Base-by-base conservation (phyloP, 768 basidiomycete genomes). In the Suillus subaureus region DNA sequence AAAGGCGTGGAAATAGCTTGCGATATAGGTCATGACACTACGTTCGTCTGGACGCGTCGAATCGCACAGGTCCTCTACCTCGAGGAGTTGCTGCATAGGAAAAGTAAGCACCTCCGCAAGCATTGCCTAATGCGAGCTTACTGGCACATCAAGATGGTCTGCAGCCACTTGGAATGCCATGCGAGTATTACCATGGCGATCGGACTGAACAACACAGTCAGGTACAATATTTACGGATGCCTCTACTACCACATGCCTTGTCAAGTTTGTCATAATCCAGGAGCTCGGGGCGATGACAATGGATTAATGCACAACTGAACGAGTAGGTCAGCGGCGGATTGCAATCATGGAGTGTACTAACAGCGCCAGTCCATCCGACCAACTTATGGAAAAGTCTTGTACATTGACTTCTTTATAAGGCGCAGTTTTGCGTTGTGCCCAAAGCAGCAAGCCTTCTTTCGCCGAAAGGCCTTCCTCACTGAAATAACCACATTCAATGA, bases 391-490 rank as follows among this genome's bases (percentile, higher is more conserved):
- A 75, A 99, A 99, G 73, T 99, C 94, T 79, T 94, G 89, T 18
- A 99, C 94, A 65, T 98, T 80, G 15, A 99, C 96, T 72, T 97
- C 94, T 68, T 86, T 87, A 79, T 99, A 99, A 0, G 89, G 88
- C 40, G 85, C 88, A 0, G 97, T 99, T 79, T 97, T 97, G 63
- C 97, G 89, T 74, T 99, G 97, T 81, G 96, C 97, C 97, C 97
- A 99, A 4, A 99, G 85, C 5, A 99, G 81, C 13, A 99, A 84
- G 40, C 97, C 97, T 74, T 99, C 97, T 78, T 98, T 97, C 1
- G 97, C 97, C 12, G 96, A 96, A n/a, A 98, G 85, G 64, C 97
- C 97, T 80, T 99, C 97, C 83, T 96, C 95, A 71, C 97, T 98
- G 75, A 69, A 65, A 61, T 33, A 33, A 61, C 65, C 65, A 61